Evolutionary conservation across 139 green algal genomes (phyloP).

Genomic region (Haematococcus sp.): DNA sequence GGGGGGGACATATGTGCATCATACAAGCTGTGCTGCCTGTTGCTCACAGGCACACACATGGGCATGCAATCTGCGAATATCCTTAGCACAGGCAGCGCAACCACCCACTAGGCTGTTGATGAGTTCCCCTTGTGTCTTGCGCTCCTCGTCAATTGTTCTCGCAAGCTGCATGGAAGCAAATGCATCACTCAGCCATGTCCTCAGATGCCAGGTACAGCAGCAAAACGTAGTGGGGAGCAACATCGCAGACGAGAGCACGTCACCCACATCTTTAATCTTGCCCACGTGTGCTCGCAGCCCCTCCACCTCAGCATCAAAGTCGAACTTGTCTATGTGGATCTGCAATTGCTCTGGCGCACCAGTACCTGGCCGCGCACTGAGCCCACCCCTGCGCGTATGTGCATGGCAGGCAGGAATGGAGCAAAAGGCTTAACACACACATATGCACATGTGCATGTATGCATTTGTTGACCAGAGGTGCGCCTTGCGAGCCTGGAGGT

Average conservation of each 20-base stretch:
- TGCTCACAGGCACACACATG: not conserved
- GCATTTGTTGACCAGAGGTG: not conserved
- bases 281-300: constrained; percentile 18
- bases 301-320: constrained; percentile 35
- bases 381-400: constrained; percentile 11
- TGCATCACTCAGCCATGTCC: too few species aligned
- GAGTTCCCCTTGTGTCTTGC: constrained; percentile 29
- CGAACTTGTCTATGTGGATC: constrained; percentile 34
- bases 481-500: too few species aligned
- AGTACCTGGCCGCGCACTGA: constrained; percentile 5
- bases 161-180: constrained; percentile 15
- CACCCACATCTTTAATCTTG: constrained; percentile 26
- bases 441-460: too few species aligned
- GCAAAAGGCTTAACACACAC: too few species aligned
- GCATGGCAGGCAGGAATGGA: too few species aligned
- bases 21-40: not conserved
- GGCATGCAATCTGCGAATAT: not conserved
- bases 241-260: not conserved
- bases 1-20: not conserved
- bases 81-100: not conserved
- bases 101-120: constrained; percentile 27
- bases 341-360: constrained; percentile 20
- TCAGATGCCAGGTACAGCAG: too few species aligned
- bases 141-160: constrained; percentile 32
- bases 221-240: too few species aligned